Base-by-base conservation (phyloP, 2,329 filamentous ascomycete species). In the Aspergillus hortae region DNA sequence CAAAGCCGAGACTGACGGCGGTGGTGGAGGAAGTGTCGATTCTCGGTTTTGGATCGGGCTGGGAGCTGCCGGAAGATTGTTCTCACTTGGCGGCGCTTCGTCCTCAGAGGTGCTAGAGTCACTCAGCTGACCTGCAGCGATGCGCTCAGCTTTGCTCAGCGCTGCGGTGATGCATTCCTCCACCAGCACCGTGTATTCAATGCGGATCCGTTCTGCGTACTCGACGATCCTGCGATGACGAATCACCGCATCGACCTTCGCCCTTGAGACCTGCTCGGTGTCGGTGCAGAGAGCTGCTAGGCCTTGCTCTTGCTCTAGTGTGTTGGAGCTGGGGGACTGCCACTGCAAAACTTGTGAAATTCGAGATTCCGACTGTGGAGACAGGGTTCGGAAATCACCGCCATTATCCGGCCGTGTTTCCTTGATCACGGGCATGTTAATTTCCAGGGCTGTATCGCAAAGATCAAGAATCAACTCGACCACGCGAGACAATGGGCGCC, bases 111-210 rank as follows among this genome's bases (percentile, higher is more conserved):
- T 83, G 23, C 81, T 78, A 0, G 90, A 92, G 64, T 95, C 91
- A 57, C 88, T 92, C 14, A 95, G 75, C 48, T 92, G 85, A 10
- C 92, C 92, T 41, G 89, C 86, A 43, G 90, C 90, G 60, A 96
- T 92, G 46, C 87, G 87, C 50, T 89, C 89, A 48, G 94, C 92
- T 71, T 97, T 96, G 58, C 83, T 84, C 72, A 97, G 82, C 7
- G 94, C 94, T 56, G 90, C 91, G 54, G 95, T 87, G 48, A 99
- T 96, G 67, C 94, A 99, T 62, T 96, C 90, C 65, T 97, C 90
- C 2, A 99, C 92, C 52, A 96, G 80, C 23, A 95, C 83, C 25
- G 92, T 88, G 64, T 96, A 95, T 65, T 99, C 94, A 44, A 96
- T 82, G 4, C 95, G 89, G 57, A 99, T 96, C 30, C 95, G 86